phyloP scores from a whole-genome alignment of 202 grass and related monocot genomes.

The Zoysia matrella region DNA sequence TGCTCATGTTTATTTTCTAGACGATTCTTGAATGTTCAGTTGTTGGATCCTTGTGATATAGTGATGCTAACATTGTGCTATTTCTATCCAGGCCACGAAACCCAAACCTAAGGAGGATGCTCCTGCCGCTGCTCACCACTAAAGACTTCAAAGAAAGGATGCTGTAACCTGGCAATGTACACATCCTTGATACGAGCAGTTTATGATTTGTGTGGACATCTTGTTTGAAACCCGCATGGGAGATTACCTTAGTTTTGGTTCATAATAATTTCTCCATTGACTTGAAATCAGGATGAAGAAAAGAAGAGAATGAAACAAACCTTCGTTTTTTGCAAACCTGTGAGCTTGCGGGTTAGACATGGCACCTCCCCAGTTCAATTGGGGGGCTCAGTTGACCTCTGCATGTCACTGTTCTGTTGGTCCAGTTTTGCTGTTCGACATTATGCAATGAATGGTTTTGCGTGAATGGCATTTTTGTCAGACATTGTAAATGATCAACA shows the following conservation, averaged over 20 bases:
- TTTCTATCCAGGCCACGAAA: slow-evolving; percentile 45
- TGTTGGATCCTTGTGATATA: background rate
- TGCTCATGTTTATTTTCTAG: background rate
- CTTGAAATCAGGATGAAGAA: slow-evolving; percentile 24
- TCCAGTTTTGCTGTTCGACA: background rate
- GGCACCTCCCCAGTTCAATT: background rate
- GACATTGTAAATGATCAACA: too few relatives aligned
- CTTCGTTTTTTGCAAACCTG: background rate
- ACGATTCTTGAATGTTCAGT: background rate
- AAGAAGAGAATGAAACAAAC: background rate
- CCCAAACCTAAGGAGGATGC: slow-evolving; percentile 46
- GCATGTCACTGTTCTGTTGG: background rate
- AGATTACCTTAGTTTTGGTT: slow-evolving; percentile 22
- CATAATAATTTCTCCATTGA: slow-evolving; percentile 42
- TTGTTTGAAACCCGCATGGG: slow-evolving; percentile 14
- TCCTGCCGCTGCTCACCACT: slow-evolving; percentile 38
- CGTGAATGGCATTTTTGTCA: too few relatives aligned
- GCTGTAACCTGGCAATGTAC: slow-evolving; percentile 18
- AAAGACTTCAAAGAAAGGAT: background rate
- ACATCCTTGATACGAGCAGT: background rate
- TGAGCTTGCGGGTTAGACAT: background rate
- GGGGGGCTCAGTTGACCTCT: background rate
- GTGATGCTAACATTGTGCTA: background rate
- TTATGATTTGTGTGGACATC: slow-evolving; percentile 35
- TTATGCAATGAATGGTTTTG: background rate